phyloP scores from a whole-genome alignment of 2,329 filamentous ascomycete genomes.

The Phoma herbarum region DNA sequence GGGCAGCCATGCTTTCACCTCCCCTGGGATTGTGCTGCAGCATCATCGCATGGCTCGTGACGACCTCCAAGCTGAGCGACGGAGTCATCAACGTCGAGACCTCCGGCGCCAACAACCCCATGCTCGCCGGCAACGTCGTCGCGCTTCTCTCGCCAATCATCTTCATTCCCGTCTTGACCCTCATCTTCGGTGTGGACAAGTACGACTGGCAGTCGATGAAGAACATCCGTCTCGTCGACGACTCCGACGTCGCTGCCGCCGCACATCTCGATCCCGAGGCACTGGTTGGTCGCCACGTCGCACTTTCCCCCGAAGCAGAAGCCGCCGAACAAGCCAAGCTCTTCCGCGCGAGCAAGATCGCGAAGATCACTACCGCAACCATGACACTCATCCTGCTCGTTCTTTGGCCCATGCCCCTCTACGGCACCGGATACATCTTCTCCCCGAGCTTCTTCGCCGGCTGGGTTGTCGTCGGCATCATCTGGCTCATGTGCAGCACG shows the following conservation, averaged over 20 bases:
- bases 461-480: slow-evolving; percentile 72
- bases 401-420: slow-evolving; percentile 93
- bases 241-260: slow-evolving; percentile 72
- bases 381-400: slow-evolving; percentile 77
- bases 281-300: slow-evolving; percentile 55
- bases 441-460: slow-evolving; percentile 81
- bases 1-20: slow-evolving; percentile 73
- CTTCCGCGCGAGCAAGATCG: slow-evolving; percentile 59
- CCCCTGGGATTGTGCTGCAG: slow-evolving; percentile 73
- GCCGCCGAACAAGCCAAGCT: slow-evolving; percentile 55
- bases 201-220: slow-evolving; percentile 89
- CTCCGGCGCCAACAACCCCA: slow-evolving; percentile 76
- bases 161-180: slow-evolving; percentile 77
- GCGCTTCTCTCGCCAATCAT: slow-evolving; percentile 79
- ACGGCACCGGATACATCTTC: slow-evolving; percentile 83
- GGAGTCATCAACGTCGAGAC: slow-evolving; percentile 45
- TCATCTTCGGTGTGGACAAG: slow-evolving; percentile 72
- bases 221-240: slow-evolving; percentile 78
- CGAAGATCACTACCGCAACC: slow-evolving; percentile 65
- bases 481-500: slow-evolving; percentile 79
- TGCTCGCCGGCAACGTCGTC: slow-evolving; percentile 86
- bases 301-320: slow-evolving; percentile 42
- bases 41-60: slow-evolving; percentile 61
- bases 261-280: slow-evolving; percentile 70
- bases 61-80: slow-evolving; percentile 46